These are phyloP conservation scores for Larix kaempferi DNA, from an alignment of 75 land plant species.

Conservation along the genomic window DNA sequence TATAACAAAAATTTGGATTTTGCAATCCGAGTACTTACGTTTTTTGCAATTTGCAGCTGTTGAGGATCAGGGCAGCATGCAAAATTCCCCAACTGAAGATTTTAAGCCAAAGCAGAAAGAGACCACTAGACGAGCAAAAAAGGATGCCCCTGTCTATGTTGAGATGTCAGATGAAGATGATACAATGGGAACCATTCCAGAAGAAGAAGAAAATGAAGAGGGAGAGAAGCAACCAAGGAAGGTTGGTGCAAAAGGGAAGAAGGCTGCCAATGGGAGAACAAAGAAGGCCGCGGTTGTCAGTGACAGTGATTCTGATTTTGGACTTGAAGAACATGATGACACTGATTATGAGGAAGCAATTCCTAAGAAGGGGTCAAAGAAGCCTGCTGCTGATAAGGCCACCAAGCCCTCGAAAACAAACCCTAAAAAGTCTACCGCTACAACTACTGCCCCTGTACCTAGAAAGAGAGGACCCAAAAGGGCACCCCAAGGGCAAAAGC, in stretches of 20 bases:
- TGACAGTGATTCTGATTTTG: constrained; percentile 16
- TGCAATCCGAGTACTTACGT: not conserved
- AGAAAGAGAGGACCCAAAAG: constrained; percentile 30
- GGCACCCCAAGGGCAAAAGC: constrained; percentile 45
- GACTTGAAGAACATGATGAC: constrained; percentile 13
- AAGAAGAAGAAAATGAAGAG: constrained; percentile 25
- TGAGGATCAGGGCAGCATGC: constrained; percentile 24
- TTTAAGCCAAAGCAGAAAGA: constrained; percentile 22
- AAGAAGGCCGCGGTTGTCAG: constrained; percentile 31
- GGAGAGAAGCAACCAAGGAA: not conserved
- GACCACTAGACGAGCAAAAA: constrained; percentile 27
- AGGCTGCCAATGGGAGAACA: constrained; percentile 19
- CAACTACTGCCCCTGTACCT: constrained; percentile 19
- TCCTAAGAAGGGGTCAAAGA: constrained; percentile 12
- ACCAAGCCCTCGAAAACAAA: constrained; percentile 4
- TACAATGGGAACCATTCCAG: constrained; percentile 15
- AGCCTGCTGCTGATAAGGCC: not conserved
- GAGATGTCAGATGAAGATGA: constrained; percentile 24
- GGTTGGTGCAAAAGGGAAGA: constrained; percentile 8
- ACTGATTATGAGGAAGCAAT: constrained; percentile 13
- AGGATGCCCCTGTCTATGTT: constrained; percentile 10
- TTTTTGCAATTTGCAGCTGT: not conserved
- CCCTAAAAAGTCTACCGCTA: constrained; percentile 10
- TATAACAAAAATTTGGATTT: too few species aligned
- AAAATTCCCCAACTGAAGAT: constrained; percentile 22